Evolutionary conservation across 1,284 basidiomycete species (phyloP).

Genomic region (Ceratobasidium sp.): DNA sequence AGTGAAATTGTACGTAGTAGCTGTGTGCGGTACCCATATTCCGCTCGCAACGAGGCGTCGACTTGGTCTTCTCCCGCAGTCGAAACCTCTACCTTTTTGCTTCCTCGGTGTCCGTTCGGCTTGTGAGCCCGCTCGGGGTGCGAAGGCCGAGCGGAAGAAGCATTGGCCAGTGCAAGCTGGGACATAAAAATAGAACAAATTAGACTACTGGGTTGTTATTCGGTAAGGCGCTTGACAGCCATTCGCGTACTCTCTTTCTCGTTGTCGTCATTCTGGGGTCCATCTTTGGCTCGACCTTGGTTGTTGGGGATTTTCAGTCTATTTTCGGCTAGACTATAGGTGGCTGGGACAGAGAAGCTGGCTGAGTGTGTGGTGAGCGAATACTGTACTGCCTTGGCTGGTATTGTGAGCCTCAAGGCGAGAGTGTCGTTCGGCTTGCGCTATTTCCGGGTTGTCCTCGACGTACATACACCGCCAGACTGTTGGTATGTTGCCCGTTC

Average conservation of each 20-base stretch:
- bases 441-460: background rate
- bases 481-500: background rate
- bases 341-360: background rate
- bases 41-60: background rate
- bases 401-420: background rate
- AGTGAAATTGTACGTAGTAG: no score
- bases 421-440: background rate
- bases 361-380: no score
- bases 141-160: background rate
- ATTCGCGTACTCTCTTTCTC: background rate
- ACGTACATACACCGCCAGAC: no score
- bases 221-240: background rate
- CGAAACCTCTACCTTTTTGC: background rate
- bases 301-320: background rate
- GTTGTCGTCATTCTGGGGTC: background rate
- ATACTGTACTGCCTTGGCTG: background rate
- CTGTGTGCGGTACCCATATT: no score
- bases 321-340: background rate
- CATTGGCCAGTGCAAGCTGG: no score
- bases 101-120: background rate
- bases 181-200: conserved; percentile 1
- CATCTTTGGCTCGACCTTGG: background rate
- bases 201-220: background rate
- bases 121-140: background rate
- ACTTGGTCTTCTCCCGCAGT: conserved; percentile 1